Base-by-base conservation (phyloP, 768 basidiomycete species). In the Austroboletus festivus region DNA sequence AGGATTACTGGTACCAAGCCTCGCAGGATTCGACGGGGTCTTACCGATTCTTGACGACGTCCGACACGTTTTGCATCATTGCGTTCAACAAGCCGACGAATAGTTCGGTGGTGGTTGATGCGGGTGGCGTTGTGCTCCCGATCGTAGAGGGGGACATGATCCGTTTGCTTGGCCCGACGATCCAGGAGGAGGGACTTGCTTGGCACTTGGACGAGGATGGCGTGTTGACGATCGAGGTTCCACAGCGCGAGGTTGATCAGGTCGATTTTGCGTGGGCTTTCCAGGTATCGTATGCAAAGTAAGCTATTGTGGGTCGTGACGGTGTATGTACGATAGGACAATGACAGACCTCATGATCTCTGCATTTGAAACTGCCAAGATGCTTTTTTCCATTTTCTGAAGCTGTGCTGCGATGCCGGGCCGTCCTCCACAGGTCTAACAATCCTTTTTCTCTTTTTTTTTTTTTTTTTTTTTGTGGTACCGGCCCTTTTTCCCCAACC, bases 11-110 rank as follows among this genome's bases (percentile, higher is more conserved):
- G 73, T 78, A 76, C 57, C 70, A 70, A 54, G 65, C 65, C 8
- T 71, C 72, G 19, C 70, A 78, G 55, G 73, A 71, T 2, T 58
- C 56, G 10, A 42, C 51, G 20, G 60, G 59, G 53, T 63, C 47
- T 45, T 71, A 59, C 42, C 72, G 77, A 9, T 82, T 82, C 62
- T 68, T 75, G 18, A 77, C 73, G 3, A 81, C 77, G 0, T 65
- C 73, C 5, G 70, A 55, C n/a, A 71, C 76, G 1, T 80, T 82
- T 52, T 82, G 77, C 52, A 67, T 81, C 51, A 59, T 79, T 33
- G 66, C 73, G 1, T 73, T 81, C 42, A 50, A 63, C 30, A 58
- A 58, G 6, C 78, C 78, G 0, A 49, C 47, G 2, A 30, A 60
- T 0, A 69, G 72, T 0, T 42, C 59, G 2, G 42, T 80, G 3